Base-by-base conservation (phyloP, 177 flowering plant species). In the Telopea speciosissima region DNA sequence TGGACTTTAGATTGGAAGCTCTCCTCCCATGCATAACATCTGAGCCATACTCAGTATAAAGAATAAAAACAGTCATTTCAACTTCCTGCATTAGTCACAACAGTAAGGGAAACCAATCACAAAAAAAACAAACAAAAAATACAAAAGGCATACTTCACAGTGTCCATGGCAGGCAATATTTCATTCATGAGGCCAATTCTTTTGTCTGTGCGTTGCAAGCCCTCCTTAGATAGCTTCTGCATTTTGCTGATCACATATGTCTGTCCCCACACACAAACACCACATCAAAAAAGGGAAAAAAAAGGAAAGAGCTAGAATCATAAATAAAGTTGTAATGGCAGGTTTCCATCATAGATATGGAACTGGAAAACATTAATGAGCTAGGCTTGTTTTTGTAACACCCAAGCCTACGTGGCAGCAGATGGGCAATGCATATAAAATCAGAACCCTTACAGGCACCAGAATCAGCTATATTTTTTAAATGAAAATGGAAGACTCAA, bases 121-220 rank as follows among this genome's bases (percentile, higher is more conserved):
- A 36, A 36, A 28, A 28, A 28, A 28, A 28, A 8, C n/a, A n/a
- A n/a, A n/a, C n/a, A n/a, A n/a, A n/a, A n/a, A n/a, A n/a, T n/a
- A n/a, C n/a, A 36, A 36, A 36, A 36, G 68, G 58, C 87, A 65
- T 90, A 95, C 99, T 95, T 95, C 68, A 95, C 98, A 72, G 95
- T 89, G 74, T 95, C 99, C 99, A 95, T 93, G 52, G 99, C 98
- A 75, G 97, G 93, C 79, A 95, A 85, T 70, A 95, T 82, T 80
- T 95, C 99, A 84, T 95, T 95, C 98, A 95, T 90, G 73, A 95
- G 92, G 63, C 98, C 96, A 73, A 95, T 90, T 83, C 99, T 82
- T 84, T 86, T 93, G 86, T 95, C 99, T 33, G 97, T 95, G 33
- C 96, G 92, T 64, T 87, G 98, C 80, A 95, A 78, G 33, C 98